Evolutionary conservation across 2,329 filamentous ascomycete genomes (phyloP).

Genomic region (Dothideomycetes sp.): DNA sequence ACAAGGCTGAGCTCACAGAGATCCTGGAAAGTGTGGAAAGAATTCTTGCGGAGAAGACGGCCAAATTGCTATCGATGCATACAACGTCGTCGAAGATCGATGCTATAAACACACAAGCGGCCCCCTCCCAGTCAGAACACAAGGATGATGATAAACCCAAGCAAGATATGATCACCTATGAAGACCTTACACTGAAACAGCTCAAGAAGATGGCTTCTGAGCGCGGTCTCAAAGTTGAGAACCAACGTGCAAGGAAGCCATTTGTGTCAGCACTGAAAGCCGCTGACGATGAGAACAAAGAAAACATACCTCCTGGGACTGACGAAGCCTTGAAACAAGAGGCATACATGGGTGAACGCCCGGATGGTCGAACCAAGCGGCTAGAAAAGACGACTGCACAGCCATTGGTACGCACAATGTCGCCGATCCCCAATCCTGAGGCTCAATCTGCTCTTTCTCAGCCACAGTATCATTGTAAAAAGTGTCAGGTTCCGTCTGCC

Average conservation of each 20-base stretch:
- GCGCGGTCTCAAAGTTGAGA: neutral
- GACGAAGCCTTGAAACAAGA: conserved; percentile 2
- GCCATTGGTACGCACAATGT: neutral
- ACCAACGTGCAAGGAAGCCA: neutral
- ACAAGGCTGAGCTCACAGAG: too few relatives aligned
- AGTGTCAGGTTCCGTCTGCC: conserved; percentile 2
- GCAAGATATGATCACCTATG: conserved; percentile 1
- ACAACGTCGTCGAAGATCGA: neutral
- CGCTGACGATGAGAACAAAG: neutral
- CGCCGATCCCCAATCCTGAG: neutral
- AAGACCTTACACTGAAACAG: neutral
- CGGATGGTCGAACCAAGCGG: neutral
- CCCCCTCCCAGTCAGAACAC: conserved; percentile 1
- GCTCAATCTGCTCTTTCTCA: conserved; percentile 2
- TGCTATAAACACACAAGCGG: neutral
- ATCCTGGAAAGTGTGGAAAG: too few relatives aligned
- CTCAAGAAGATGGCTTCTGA: neutral
- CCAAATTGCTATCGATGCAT: too few relatives aligned
- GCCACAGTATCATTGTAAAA: conserved; percentile 1
- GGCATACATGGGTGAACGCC: neutral
- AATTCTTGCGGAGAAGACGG: too few relatives aligned
- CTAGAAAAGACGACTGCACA: neutral
- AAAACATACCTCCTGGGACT: conserved; percentile 4
- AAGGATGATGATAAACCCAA: conserved; percentile 1
- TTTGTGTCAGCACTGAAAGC: neutral